Conservation (phyloP, 768 basidiomycete species). For the Suillus americanus region DNA sequence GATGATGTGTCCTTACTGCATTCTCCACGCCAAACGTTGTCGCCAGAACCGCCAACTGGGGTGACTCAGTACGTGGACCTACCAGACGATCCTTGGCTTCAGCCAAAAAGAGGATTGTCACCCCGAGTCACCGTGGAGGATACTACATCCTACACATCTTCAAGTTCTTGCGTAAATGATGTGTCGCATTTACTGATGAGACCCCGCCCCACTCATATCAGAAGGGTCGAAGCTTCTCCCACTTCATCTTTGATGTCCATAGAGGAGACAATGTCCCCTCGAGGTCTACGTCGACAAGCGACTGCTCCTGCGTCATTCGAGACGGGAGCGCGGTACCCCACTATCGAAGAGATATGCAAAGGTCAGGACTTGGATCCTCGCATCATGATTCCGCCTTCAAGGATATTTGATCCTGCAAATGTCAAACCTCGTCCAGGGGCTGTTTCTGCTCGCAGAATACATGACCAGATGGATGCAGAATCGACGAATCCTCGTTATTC, state of each 20-base stretch:
- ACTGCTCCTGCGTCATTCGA: constrained; percentile 9
- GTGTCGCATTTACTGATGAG: background rate
- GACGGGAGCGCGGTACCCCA: constrained; percentile 21
- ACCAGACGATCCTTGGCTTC: constrained; percentile 13
- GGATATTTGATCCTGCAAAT: constrained; percentile 25
- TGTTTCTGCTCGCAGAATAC: background rate
- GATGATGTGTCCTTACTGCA: constrained; percentile 6
- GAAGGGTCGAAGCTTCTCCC: constrained; percentile 7
- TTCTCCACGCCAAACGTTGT: background rate
- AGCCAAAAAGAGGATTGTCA: constrained; percentile 10
- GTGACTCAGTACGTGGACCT: constrained; percentile 23
- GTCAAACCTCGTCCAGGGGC: constrained; percentile 23
- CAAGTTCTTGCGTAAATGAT: constrained; percentile 4
- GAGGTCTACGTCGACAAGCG: constrained; percentile 7
- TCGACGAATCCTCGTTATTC: background rate
- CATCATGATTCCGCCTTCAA: constrained; percentile 26
- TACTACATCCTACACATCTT: constrained; percentile 19
- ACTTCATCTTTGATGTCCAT: constrained; percentile 8
- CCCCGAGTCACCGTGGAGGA: constrained; percentile 19
- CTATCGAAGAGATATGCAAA: constrained; percentile 18
- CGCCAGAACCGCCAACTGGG: constrained; percentile 27
- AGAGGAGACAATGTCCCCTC: constrained; percentile 15
- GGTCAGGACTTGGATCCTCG: constrained; percentile 21
- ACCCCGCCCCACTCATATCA: constrained; percentile 9
- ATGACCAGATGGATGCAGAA: background rate